Evolutionary conservation across 2,329 filamentous ascomycete species (phyloP).

Genomic region (Hansfordia pulvinata): DNA sequence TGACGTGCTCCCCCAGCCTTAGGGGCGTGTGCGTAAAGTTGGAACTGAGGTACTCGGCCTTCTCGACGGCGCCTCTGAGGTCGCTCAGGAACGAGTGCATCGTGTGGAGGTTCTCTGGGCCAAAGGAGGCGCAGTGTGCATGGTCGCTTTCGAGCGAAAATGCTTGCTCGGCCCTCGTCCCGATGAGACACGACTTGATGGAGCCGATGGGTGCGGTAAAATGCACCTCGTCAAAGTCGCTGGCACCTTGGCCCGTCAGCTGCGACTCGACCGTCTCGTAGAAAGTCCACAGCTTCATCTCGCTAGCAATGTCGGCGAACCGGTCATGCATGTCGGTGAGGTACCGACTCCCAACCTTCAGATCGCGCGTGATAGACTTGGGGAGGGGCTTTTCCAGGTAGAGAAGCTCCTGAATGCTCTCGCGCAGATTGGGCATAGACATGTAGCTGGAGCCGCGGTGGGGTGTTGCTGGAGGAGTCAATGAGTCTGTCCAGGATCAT

Average conservation of each 20-base stretch:
- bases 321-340: constrained; percentile 36
- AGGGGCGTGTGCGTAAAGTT: constrained; percentile 27
- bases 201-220: constrained; percentile 47
- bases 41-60: constrained; percentile 20
- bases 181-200: constrained; percentile 38
- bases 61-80: constrained; percentile 20
- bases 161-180: constrained; percentile 35
- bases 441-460: constrained; percentile 51
- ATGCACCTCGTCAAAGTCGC: constrained; percentile 29
- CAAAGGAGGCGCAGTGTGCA: constrained; percentile 40
- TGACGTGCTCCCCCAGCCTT: constrained; percentile 35
- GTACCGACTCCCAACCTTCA: constrained; percentile 34
- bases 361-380: constrained; percentile 30
- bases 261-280: constrained; percentile 49
- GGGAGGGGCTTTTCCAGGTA: constrained; percentile 37
- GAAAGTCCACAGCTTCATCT: constrained; percentile 48
- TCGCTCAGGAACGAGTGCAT: constrained; percentile 25
- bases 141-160: constrained; percentile 41
- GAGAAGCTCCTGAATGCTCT: constrained; percentile 38
- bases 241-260: constrained; percentile 27
- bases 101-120: constrained; percentile 31
- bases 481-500: background rate
- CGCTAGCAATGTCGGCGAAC: constrained; percentile 41
- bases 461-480: constrained; percentile 31
- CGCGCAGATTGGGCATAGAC: constrained; percentile 39